phyloP scores from a whole-genome alignment of 108 stramenopile genomes.

The Conticribra weissflogii region DNA sequence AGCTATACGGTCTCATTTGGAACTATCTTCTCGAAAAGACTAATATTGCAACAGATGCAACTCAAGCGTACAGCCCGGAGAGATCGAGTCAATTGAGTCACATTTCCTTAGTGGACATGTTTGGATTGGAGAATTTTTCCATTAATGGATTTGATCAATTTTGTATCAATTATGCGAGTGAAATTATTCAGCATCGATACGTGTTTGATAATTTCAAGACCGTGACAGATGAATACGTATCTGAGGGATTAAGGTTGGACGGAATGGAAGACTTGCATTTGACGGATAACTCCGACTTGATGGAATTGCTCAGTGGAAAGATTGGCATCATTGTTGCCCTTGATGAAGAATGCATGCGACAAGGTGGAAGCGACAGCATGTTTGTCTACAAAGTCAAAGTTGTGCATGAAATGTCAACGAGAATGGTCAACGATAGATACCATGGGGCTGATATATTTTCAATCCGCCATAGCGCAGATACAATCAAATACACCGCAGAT shows the following conservation, averaged over 20 bases:
- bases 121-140: slow-evolving; percentile 95
- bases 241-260: slow-evolving; percentile 69
- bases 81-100: slow-evolving; percentile 40
- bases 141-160: slow-evolving; percentile 86
- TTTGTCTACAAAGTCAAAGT: slow-evolving; percentile 80
- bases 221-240: slow-evolving; percentile 77
- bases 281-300: slow-evolving; percentile 88
- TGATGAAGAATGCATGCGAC: slow-evolving; percentile 93
- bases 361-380: slow-evolving; percentile 80
- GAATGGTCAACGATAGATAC: slow-evolving; percentile 59
- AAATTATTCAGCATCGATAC: slow-evolving; percentile 93
- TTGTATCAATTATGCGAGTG: slow-evolving; percentile 97
- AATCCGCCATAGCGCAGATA: slow-evolving; percentile 85
- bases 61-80: slow-evolving; percentile 48
- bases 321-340: slow-evolving; percentile 85
- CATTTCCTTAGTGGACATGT: slow-evolving; percentile 93
- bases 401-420: slow-evolving; percentile 64
- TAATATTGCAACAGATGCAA: slow-evolving; percentile 88
- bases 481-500: slow-evolving; percentile 78
- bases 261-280: slow-evolving; percentile 79
- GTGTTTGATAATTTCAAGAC: slow-evolving; percentile 71
- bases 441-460: slow-evolving; percentile 72
- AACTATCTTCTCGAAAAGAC: slow-evolving; percentile 91
- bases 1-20: slow-evolving; percentile 92
- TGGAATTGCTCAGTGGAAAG: slow-evolving; percentile 89